phyloP scores from a whole-genome alignment of 805 yeast genomes.

The Yueomyces sp. region DNA sequence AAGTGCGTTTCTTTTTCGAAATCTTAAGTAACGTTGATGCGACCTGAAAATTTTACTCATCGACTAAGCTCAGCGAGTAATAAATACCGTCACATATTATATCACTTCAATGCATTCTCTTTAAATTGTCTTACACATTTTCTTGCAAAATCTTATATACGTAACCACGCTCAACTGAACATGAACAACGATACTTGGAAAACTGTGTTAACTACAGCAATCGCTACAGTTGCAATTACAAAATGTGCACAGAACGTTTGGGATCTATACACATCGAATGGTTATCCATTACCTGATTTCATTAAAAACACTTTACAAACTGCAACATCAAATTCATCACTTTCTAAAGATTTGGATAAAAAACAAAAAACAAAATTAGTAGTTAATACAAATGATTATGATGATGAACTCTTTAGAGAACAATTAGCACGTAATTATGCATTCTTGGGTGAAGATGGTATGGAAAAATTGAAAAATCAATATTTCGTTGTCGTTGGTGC shows the following conservation, averaged over 20 bases:
- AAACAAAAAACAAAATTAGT: background rate
- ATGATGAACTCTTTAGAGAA: conserved; percentile 70
- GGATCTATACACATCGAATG: conserved; percentile 8
- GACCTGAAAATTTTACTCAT: background rate
- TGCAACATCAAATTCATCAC: background rate
- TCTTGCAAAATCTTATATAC: too few relatives aligned
- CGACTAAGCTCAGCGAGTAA: background rate
- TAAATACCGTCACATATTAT: background rate
- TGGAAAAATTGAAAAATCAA: conserved; percentile 55
- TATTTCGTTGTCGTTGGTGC: conserved; percentile 78
- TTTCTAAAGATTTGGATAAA: background rate
- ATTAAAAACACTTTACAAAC: background rate
- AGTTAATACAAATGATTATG: conserved; percentile 20
- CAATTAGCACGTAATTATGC: conserved; percentile 92
- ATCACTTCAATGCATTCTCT: too few relatives aligned
- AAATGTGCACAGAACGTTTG: conserved; percentile 19
- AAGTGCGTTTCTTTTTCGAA: background rate
- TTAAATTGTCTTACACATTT: too few relatives aligned
- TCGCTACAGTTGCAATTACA: conserved; percentile 21
- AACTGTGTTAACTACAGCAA: conserved; percentile 19
- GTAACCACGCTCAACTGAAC: background rate
- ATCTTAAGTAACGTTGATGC: background rate
- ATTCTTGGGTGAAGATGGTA: conserved; percentile 77
- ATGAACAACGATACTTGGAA: conserved; percentile 13
- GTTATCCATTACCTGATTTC: background rate